These are phyloP conservation scores for Leccinum sublutescens DNA, from an alignment of 768 basidiomycete species.

Conservation along the genomic window DNA sequence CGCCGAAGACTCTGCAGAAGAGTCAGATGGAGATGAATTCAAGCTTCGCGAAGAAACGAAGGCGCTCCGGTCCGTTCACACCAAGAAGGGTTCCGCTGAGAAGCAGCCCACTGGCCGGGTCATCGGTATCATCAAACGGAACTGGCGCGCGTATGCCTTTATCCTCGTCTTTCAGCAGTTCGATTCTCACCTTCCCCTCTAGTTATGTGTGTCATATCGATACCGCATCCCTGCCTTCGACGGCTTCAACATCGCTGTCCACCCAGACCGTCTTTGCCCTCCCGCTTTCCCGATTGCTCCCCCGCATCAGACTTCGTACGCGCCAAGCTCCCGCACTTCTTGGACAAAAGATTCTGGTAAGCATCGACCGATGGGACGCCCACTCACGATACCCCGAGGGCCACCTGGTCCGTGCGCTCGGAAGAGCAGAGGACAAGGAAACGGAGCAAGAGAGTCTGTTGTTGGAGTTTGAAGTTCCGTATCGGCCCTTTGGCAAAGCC, in stretches of 20 bases:
- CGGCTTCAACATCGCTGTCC: slow-evolving; percentile 73
- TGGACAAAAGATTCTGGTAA: slow-evolving; percentile 93
- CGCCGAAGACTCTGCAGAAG: slow-evolving; percentile 70
- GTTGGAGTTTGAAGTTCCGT: slow-evolving; percentile 94
- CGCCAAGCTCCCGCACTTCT: slow-evolving; percentile 88
- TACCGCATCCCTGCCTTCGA: slow-evolving; percentile 78
- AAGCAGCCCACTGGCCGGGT: slow-evolving; percentile 90
- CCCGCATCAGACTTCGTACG: slow-evolving; percentile 91
- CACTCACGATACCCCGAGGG: slow-evolving; percentile 94
- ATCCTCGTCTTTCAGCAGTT: not conserved
- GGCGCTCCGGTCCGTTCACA: slow-evolving; percentile 27
- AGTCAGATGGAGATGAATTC: slow-evolving; percentile 42
- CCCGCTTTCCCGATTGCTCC: slow-evolving; percentile 86
- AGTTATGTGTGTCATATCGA: slow-evolving; percentile 97
- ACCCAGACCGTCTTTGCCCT: slow-evolving; percentile 94
- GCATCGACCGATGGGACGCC: slow-evolving; percentile 89
- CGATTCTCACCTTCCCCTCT: slow-evolving; percentile 44
- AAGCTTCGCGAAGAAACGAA: slow-evolving; percentile 44
- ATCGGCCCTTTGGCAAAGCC: slow-evolving; percentile 94
- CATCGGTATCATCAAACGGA: slow-evolving; percentile 90
- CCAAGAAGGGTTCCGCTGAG: slow-evolving; percentile 41
- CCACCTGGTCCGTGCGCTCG: slow-evolving; percentile 91
- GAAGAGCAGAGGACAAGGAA: slow-evolving; percentile 90
- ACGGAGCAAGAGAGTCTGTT: slow-evolving; percentile 93
- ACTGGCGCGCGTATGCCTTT: slow-evolving; percentile 83